These are phyloP conservation scores for Climacium dendroides DNA, from an alignment of 225 moss, liverwort and hornwort genomes.

Conservation along the genomic window DNA sequence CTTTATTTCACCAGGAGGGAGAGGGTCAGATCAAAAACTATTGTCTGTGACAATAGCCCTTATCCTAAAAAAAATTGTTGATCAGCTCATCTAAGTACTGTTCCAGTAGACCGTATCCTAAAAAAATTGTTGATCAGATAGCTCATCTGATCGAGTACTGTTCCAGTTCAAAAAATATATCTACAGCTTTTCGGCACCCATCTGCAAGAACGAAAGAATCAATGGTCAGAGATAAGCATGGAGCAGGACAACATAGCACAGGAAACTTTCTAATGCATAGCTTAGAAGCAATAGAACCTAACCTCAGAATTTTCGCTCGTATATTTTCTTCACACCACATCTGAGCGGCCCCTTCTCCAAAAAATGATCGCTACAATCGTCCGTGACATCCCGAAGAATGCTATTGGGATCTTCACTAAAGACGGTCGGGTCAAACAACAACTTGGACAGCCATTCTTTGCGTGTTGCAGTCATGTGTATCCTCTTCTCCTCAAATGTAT, in stretches of 20 bases:
- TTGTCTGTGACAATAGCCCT: neutral
- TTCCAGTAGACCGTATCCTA: no score
- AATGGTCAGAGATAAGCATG: neutral
- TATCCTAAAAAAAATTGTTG: neutral
- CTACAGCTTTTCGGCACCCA: no score
- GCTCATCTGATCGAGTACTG: no score
- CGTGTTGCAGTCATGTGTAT: constrained; percentile 41
- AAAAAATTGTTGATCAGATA: no score
- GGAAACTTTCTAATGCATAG: neutral
- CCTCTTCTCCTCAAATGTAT: constrained; percentile 35
- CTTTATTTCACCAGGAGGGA: neutral
- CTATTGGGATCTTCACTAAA: constrained; percentile 29
- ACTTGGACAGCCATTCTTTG: constrained; percentile 72
- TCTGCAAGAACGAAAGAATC: neutral
- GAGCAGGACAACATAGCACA: neutral
- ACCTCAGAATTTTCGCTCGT: constrained; percentile 31
- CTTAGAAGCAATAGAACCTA: neutral
- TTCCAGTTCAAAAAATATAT: no score
- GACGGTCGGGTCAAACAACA: constrained; percentile 52
- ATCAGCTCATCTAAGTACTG: neutral
- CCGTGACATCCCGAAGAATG: constrained; percentile 39
- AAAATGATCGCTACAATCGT: constrained; percentile 19
- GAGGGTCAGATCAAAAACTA: neutral
- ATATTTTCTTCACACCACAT: constrained; percentile 17
- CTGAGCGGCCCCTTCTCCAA: constrained; percentile 4